Evolutionary conservation across 164 flowering plant species (phyloP).

Genomic region (Pachysandra terminalis): DNA sequence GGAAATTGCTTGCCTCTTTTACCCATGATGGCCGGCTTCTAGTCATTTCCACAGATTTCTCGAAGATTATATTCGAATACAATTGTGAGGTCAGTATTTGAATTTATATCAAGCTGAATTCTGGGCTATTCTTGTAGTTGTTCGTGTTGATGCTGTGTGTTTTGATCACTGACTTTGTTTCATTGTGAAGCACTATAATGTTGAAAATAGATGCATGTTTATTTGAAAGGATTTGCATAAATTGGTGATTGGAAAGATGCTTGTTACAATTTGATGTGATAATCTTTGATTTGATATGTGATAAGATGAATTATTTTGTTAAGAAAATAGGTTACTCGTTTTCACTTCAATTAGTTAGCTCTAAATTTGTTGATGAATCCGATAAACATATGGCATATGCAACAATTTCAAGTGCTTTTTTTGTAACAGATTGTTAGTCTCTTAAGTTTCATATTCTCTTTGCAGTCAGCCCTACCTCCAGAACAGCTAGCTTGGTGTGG

Average conservation of each 20-base stretch:
- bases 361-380: too few species aligned
- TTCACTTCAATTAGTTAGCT: too few species aligned
- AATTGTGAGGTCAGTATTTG: slow-evolving; percentile 66
- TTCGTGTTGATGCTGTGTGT: too few species aligned
- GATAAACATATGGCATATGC: too few species aligned
- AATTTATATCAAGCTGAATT: neutral
- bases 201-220: too few species aligned
- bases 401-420: too few species aligned
- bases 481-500: slow-evolving; percentile 98
- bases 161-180: too few species aligned
- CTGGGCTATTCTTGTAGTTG: neutral
- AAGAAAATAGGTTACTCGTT: too few species aligned
- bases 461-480: slow-evolving; percentile 91
- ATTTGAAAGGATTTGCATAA: too few species aligned
- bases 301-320: too few species aligned
- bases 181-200: too few species aligned
- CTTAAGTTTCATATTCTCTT: slow-evolving; percentile 9
- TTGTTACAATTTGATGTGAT: neutral
- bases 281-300: neutral
- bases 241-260: too few species aligned
- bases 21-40: slow-evolving; percentile 84
- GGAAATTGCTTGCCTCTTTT: slow-evolving; percentile 73
- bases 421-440: neutral
- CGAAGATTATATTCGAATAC: slow-evolving; percentile 46
- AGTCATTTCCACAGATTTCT: slow-evolving; percentile 56